phyloP scores from a whole-genome alignment of 495 filamentous ascomycete genomes.

The Aspergillus biplanus region DNA sequence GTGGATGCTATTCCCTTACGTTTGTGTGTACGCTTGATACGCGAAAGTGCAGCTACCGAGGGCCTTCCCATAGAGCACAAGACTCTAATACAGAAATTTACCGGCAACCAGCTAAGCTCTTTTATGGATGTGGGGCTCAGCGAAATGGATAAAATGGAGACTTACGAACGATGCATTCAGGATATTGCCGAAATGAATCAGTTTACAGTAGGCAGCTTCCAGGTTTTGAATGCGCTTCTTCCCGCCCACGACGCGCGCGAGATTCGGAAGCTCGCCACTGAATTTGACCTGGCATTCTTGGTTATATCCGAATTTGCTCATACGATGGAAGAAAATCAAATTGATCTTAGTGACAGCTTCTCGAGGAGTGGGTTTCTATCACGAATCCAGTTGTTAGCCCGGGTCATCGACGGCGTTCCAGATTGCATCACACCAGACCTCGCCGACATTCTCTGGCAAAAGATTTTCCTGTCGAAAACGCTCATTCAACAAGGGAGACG shows the following conservation, averaged over 20 bases:
- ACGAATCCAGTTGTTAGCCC: constrained; percentile 60
- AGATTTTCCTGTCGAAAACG: constrained; percentile 64
- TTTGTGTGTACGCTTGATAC: constrained; percentile 70
- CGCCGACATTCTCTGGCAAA: constrained; percentile 65
- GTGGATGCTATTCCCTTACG: constrained; percentile 43
- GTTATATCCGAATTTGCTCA: constrained; percentile 55
- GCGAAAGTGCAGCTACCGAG: constrained; percentile 56
- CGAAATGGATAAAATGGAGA: constrained; percentile 51
- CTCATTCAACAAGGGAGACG: constrained; percentile 59
- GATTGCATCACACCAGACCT: constrained; percentile 63
- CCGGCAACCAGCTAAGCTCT: constrained; percentile 54
- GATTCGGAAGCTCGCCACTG: constrained; percentile 55
- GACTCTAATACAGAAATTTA: constrained; percentile 58
- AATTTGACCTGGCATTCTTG: constrained; percentile 55
- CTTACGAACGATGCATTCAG: constrained; percentile 59
- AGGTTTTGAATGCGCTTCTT: constrained; percentile 64
- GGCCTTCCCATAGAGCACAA: constrained; percentile 46
- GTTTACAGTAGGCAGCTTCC: constrained; percentile 70
- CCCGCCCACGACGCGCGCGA: constrained; percentile 48
- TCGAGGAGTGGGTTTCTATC: constrained; percentile 46
- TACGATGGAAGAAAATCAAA: constrained; percentile 45
- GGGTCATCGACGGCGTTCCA: constrained; percentile 61
- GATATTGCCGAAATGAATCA: constrained; percentile 60
- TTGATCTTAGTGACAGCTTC: constrained; percentile 40
- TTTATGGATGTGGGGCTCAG: constrained; percentile 56